Percentiles rank a stretch among this genome's conserved stretches.
Evolutionary conservation across 2,329 filamentous ascomycete genomes (phyloP).

Genomic region (Aspergillus sp.): DNA sequence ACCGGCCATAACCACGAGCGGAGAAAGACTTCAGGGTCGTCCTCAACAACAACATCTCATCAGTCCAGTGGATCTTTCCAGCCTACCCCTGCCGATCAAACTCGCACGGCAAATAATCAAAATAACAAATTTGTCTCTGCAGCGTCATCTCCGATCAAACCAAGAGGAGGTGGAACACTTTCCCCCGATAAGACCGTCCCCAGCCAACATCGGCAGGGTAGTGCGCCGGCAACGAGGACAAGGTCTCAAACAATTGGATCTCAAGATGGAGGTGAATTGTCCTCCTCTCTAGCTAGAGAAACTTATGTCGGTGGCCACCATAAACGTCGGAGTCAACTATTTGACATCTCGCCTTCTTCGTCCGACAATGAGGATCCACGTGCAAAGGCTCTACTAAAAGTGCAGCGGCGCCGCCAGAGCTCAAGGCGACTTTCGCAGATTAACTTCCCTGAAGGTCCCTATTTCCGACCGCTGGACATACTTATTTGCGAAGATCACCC

Average conservation of each 20-base stretch:
- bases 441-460: constrained; percentile 76
- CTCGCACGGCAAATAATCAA: constrained; percentile 53
- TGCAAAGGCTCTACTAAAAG: constrained; percentile 83
- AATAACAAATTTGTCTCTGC: constrained; percentile 54
- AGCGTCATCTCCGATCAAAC: constrained; percentile 55
- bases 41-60: constrained; percentile 77
- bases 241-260: constrained; percentile 92
- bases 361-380: constrained; percentile 96
- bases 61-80: constrained; percentile 70
- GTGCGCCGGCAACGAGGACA: constrained; percentile 66
- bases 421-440: constrained; percentile 93
- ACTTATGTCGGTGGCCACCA: constrained; percentile 68
- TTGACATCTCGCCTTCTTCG: constrained; percentile 94
- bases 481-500: constrained; percentile 98
- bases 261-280: constrained; percentile 75
- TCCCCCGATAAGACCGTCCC: constrained; percentile 62
- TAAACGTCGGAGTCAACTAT: constrained; percentile 89
- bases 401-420: constrained; percentile 91
- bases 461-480: constrained; percentile 88
- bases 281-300: constrained; percentile 61
- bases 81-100: constrained; percentile 69
- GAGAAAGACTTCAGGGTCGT: constrained; percentile 88
- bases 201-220: constrained; percentile 61
- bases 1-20: constrained; percentile 79
- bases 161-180: constrained; percentile 40